Evolutionary conservation across 768 basidiomycete species (phyloP), one percentile per base, ranked within the genome.

Genomic region (Cystobasidium tubakii): DNA sequence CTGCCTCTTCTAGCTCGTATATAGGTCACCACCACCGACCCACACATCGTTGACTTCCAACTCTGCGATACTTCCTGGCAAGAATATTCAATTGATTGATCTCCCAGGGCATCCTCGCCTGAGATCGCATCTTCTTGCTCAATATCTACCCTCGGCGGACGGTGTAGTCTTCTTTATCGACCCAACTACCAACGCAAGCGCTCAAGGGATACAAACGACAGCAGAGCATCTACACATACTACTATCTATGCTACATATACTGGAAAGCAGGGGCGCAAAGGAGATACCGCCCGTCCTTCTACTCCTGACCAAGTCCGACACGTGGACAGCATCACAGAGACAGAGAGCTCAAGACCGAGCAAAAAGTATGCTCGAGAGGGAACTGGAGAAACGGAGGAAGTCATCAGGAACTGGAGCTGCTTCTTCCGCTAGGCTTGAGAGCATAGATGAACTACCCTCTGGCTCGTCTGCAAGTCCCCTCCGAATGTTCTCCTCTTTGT

Each of bases 71-170:
- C 7, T 71, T 1, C 71, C 62, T 39, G 57, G 42, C 7, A 64
- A 64, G 71, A 64, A 62, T n/a, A 39, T 73, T 36, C 75, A 78
- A 60, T 67, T 79, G 54, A 75, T 79, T 73, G 78, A 79, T 69
- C 44, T 76, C n/a, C 78, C 78, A 10, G 78, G 78, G 1, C 78
- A 79, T 63, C 73, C 77, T 17, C 78, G 78, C 1, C 67, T 79
- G 1, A 77, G 78, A 31, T 75, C 78, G 1, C 77, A 77, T 17
- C 50, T 75, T 3, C 77, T 79, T 42, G 76, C 78, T n/a, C 78
- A 77, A 53, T 73, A 74, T 69, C 75, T 79, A 10, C 76, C 77
- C 0, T 62, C 77, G 0, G 77, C 78, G 0, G 73, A 74, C 31
- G 77, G 77, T 7, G 27, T 79, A 33, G 74, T 79, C 70, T 79